A percentile compares a stretch with the other conserved stretches of the same genome.
These are phyloP conservation scores for Dioszegia crocea DNA, from an alignment of 768 basidiomycete species.

Conservation along the genomic window DNA sequence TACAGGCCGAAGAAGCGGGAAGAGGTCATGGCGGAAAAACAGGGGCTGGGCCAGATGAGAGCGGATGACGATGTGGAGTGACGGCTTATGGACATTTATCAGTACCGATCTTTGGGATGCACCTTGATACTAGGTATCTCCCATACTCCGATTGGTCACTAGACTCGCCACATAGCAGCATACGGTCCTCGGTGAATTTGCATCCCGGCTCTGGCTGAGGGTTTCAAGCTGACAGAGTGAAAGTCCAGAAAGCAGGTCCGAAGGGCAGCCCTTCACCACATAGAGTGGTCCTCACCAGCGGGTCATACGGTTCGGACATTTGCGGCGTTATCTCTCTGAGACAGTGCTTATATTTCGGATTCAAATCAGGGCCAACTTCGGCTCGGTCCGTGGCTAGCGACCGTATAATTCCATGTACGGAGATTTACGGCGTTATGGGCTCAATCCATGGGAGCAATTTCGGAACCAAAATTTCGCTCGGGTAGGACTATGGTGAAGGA, in stretches of 20 bases:
- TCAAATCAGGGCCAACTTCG: too few species aligned
- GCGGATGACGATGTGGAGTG: constrained; percentile 10
- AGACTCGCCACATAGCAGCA: too few species aligned
- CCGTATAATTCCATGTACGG: not conserved
- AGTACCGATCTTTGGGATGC: not conserved
- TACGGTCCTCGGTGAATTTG: too few species aligned
- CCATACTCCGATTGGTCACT: too few species aligned
- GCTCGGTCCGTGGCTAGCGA: too few species aligned
- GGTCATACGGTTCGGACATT: not conserved
- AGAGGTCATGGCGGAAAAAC: not conserved
- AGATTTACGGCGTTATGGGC: constrained; percentile 2
- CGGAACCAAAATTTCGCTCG: not conserved
- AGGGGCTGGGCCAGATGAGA: not conserved
- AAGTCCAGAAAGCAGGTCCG: too few species aligned
- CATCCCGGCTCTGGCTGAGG: too few species aligned
- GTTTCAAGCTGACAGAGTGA: too few species aligned
- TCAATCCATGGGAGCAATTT: not conserved
- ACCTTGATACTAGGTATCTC: too few species aligned
- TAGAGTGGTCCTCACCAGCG: not conserved
- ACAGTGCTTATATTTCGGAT: too few species aligned
- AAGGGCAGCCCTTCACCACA: too few species aligned
- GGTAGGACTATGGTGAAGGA: too few species aligned
- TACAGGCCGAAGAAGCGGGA: constrained; percentile 4
- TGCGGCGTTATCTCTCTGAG: not conserved
- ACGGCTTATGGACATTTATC: not conserved